Conservation (phyloP, 1,284 basidiomycete genomes). For the Quambalaria eucalypti region DNA sequence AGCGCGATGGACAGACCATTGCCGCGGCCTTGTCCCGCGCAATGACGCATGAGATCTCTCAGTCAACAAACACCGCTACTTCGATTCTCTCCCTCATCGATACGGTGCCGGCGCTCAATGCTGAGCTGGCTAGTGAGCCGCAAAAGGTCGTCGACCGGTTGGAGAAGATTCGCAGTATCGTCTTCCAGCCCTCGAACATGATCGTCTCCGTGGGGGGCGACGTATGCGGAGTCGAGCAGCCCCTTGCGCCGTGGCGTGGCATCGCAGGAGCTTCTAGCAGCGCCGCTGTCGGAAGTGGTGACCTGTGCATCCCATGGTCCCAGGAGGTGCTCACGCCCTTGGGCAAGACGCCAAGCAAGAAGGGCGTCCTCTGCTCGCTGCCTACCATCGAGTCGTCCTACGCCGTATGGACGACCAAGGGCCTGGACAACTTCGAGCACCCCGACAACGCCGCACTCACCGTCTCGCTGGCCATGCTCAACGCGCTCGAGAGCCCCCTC, state of each 20-base stretch:
- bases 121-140: slow-evolving; percentile 52
- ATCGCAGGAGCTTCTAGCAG: not conserved
- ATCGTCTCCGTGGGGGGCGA: slow-evolving; percentile 83
- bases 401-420: slow-evolving; percentile 68
- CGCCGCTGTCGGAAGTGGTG: not conserved
- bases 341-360: slow-evolving; percentile 64
- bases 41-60: slow-evolving; percentile 60
- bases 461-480: slow-evolving; percentile 77
- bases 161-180: slow-evolving; percentile 22
- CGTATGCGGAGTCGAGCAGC: slow-evolving; percentile 62
- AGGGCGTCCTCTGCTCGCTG: slow-evolving; percentile 76
- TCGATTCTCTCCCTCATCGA: slow-evolving; percentile 67
- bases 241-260: not conserved
- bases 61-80: slow-evolving; percentile 65
- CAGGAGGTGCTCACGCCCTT: slow-evolving; percentile 64
- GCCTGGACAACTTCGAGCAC: slow-evolving; percentile 52
- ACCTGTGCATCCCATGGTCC: slow-evolving; percentile 56
- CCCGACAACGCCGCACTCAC: slow-evolving; percentile 74
- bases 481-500: slow-evolving; percentile 87
- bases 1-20: slow-evolving; percentile 77
- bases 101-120: slow-evolving; percentile 67
- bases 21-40: slow-evolving; percentile 64
- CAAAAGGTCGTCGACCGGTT: slow-evolving; percentile 28
- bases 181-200: slow-evolving; percentile 61
- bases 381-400: slow-evolving; percentile 92